phyloP scores from a whole-genome alignment of 2,329 filamentous ascomycete species.

The Fusarium devonianum region DNA sequence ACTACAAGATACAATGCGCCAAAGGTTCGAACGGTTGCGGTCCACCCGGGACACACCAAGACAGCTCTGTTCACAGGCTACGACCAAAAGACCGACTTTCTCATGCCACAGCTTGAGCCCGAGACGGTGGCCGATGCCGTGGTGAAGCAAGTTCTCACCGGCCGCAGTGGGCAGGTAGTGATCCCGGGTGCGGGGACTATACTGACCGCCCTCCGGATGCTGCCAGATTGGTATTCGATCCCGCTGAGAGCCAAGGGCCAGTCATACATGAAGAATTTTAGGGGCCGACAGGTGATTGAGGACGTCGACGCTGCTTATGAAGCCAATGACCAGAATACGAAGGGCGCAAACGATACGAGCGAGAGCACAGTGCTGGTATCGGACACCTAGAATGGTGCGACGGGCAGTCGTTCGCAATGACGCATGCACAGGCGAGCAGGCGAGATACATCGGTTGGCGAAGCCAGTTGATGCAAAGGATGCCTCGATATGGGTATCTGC shows the following conservation, averaged over 20 bases:
- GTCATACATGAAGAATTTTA: slow-evolving; percentile 53
- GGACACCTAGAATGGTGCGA: slow-evolving; percentile 33
- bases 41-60: slow-evolving; percentile 60
- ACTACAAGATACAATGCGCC: slow-evolving; percentile 66
- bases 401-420: not conserved
- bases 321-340: slow-evolving; percentile 17
- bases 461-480: too few relatives aligned
- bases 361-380: slow-evolving; percentile 51
- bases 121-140: slow-evolving; percentile 56
- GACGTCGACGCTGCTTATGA: slow-evolving; percentile 53
- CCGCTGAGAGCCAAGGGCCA: slow-evolving; percentile 54
- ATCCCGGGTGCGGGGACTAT: slow-evolving; percentile 51
- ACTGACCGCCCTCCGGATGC: slow-evolving; percentile 55
- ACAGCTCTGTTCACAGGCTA: slow-evolving; percentile 54
- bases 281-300: slow-evolving; percentile 56
- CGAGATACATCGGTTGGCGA: too few relatives aligned
- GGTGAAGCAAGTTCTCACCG: slow-evolving; percentile 57
- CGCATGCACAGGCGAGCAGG: too few relatives aligned
- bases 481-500: too few relatives aligned
- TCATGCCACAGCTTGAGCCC: slow-evolving; percentile 47
- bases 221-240: slow-evolving; percentile 71
- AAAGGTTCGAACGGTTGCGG: slow-evolving; percentile 69
- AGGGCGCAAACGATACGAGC: slow-evolving; percentile 37
- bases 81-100: slow-evolving; percentile 58
- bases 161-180: slow-evolving; percentile 57